Percentiles rank a stretch among this genome's conserved stretches.
phyloP scores from a whole-genome alignment of 2,329 filamentous ascomycete species.

The Neurospora sp. region DNA sequence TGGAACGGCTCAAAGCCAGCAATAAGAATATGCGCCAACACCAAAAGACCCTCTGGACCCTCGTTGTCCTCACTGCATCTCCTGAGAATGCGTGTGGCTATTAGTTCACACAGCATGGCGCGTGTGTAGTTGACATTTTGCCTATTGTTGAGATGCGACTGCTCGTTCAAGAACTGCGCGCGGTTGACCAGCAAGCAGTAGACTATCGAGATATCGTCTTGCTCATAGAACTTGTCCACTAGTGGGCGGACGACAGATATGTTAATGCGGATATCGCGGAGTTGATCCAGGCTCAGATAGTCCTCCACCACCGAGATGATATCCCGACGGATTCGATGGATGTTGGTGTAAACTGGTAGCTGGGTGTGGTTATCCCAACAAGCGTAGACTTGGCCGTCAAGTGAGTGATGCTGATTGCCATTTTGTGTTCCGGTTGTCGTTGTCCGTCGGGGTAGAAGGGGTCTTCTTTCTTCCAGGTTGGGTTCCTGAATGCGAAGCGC shows the following conservation, averaged over 20 bases:
- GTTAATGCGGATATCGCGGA: conserved; percentile 74
- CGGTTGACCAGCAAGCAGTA: conserved; percentile 79
- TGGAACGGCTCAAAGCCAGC: conserved; percentile 81
- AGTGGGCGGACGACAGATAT: conserved; percentile 68
- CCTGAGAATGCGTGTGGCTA: conserved; percentile 67
- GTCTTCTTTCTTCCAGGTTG: conserved; percentile 13
- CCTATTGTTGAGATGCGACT: conserved; percentile 63
- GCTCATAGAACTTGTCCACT: conserved; percentile 73
- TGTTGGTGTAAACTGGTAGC: conserved; percentile 66
- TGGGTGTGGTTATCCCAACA: conserved; percentile 48
- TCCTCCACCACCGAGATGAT: conserved; percentile 54
- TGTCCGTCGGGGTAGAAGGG: conserved; percentile 25
- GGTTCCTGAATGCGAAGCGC: conserved; percentile 17
- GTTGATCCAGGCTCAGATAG: conserved; percentile 59
- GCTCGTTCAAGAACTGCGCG: conserved; percentile 68
- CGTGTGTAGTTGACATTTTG: conserved; percentile 74
- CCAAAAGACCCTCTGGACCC: conserved; percentile 58
- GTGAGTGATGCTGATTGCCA: conserved; percentile 21
- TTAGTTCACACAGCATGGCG: conserved; percentile 68
- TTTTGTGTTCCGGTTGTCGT: conserved; percentile 3
- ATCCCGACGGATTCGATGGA: conserved; percentile 60
- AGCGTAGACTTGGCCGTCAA: conserved; percentile 37
- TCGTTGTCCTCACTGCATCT: conserved; percentile 71
- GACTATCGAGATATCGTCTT: conserved; percentile 71
- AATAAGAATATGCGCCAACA: conserved; percentile 70